Evolutionary conservation across 805 yeast species (phyloP).

Genomic region (Candida sakaeoensis): DNA sequence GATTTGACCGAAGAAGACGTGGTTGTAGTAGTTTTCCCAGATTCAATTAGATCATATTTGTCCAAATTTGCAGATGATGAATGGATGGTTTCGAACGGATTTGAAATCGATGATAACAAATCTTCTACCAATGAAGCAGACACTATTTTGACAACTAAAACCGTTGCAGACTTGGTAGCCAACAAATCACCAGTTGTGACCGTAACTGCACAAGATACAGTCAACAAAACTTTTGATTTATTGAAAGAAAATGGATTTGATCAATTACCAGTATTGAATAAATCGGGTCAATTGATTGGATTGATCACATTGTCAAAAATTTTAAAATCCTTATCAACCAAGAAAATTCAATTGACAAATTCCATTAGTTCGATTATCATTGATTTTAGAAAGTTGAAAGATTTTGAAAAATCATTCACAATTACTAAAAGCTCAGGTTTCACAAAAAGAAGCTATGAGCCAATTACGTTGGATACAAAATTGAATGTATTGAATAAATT

Average conservation of each 20-base stretch:
- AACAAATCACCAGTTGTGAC: slow-evolving; percentile 75
- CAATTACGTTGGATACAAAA: slow-evolving; percentile 62
- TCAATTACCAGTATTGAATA: slow-evolving; percentile 72
- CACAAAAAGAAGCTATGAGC: slow-evolving; percentile 63
- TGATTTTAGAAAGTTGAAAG: slow-evolving; percentile 71
- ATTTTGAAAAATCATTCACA: slow-evolving; percentile 60
- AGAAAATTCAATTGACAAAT: slow-evolving; percentile 52
- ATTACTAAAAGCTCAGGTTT: slow-evolving; percentile 53
- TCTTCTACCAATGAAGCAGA: slow-evolving; percentile 37
- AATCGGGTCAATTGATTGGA: slow-evolving; percentile 64
- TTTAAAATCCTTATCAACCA: slow-evolving; percentile 62
- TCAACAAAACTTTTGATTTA: slow-evolving; percentile 62
- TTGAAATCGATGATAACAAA: slow-evolving; percentile 53
- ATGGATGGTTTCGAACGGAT: slow-evolving; percentile 80
- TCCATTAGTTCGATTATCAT: slow-evolving; percentile 58
- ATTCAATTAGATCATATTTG: slow-evolving; percentile 79
- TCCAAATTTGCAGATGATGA: slow-evolving; percentile 88
- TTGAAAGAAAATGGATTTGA: slow-evolving; percentile 77
- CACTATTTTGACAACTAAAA: slow-evolving; percentile 35
- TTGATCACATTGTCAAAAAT: slow-evolving; percentile 72
- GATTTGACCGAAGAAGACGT: slow-evolving; percentile 69
- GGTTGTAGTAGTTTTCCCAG: slow-evolving; percentile 81
- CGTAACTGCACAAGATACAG: slow-evolving; percentile 56
- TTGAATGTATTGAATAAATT: slow-evolving; percentile 68
- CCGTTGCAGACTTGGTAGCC: slow-evolving; percentile 62